Percentiles rank a stretch among this genome's conserved stretches.
Conservation (phyloP, 176 grass and related monocot species). For the Alopecurus myosuroides region DNA sequence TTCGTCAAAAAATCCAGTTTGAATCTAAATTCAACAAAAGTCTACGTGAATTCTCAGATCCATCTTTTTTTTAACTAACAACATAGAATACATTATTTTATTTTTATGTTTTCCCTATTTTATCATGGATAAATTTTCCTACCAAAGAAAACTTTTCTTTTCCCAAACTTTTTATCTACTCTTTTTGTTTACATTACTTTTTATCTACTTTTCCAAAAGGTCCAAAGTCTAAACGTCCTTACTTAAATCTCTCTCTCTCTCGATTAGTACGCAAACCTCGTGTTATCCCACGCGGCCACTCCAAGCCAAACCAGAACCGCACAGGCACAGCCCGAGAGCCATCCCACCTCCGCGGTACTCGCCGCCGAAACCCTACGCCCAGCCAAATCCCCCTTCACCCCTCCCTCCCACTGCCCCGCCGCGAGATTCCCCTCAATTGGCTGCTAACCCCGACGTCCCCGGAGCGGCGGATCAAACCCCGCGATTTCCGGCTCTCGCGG, state of each 20-base stretch:
- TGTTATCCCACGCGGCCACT: background rate
- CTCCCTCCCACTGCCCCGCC: background rate
- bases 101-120: too few relatives aligned
- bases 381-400: background rate
- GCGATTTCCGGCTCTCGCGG: background rate
- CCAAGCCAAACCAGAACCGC: background rate
- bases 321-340: background rate
- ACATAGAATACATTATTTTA: too few relatives aligned
- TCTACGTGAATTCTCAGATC: too few relatives aligned
- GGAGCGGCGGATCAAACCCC: background rate
- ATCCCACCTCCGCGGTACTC: background rate
- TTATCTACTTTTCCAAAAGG: too few relatives aligned
- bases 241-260: background rate
- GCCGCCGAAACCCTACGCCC: background rate
- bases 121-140: too few relatives aligned
- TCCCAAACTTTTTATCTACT: too few relatives aligned
- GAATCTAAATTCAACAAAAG: too few relatives aligned
- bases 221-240: background rate
- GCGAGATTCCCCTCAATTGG: background rate
- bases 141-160: too few relatives aligned
- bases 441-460: background rate
- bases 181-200: too few relatives aligned
- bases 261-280: background rate
- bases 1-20: too few relatives aligned
- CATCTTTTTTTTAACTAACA: too few relatives aligned